These are phyloP conservation scores for Magnaporthiopsis rhizophila DNA, from an alignment of 2,329 filamentous ascomycete genomes.

Conservation along the genomic window DNA sequence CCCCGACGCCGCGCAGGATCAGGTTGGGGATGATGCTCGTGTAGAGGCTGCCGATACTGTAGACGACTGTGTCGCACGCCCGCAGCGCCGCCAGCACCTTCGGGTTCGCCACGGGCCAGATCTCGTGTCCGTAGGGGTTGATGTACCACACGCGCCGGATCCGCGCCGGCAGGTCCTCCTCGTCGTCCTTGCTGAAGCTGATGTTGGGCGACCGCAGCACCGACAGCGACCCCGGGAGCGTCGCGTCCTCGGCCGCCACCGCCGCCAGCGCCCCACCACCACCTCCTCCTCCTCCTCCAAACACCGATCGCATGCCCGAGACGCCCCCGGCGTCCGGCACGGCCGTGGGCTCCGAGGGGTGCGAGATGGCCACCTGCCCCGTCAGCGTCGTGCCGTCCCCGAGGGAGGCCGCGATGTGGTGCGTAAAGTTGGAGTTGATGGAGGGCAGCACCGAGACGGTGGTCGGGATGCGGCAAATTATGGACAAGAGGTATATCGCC, in stretches of 20 bases:
- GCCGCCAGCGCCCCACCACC: slow-evolving; percentile 9
- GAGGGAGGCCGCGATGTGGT: slow-evolving; percentile 84
- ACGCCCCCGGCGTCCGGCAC: slow-evolving; percentile 28
- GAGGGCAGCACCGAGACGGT: slow-evolving; percentile 75
- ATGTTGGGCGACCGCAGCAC: slow-evolving; percentile 76
- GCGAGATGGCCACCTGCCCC: slow-evolving; percentile 88
- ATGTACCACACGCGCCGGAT: slow-evolving; percentile 93
- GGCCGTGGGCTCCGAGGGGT: slow-evolving; percentile 62
- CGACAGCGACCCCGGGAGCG: slow-evolving; percentile 72
- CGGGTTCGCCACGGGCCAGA: slow-evolving; percentile 74
- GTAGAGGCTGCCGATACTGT: slow-evolving; percentile 90
- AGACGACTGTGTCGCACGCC: slow-evolving; percentile 63
- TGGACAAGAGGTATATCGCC: slow-evolving; percentile 81
- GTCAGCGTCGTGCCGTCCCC: slow-evolving; percentile 70
- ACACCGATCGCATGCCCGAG: slow-evolving; percentile 12
- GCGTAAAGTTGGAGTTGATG: slow-evolving; percentile 90
- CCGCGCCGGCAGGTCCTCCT: slow-evolving; percentile 67
- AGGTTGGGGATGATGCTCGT: slow-evolving; percentile 81
- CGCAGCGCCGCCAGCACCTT: slow-evolving; percentile 64
- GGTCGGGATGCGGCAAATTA: slow-evolving; percentile 75
- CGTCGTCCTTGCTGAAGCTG: slow-evolving; percentile 66
- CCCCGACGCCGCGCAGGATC: slow-evolving; percentile 67
- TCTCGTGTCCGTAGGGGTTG: slow-evolving; percentile 97
- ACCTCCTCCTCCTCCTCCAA: background rate
- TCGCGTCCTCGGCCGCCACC: slow-evolving; percentile 50